A percentile compares a stretch with the other conserved stretches of the same genome.
Conservation (phyloP, 2,329 filamentous ascomycete species). For the Ascochyta lentis region DNA sequence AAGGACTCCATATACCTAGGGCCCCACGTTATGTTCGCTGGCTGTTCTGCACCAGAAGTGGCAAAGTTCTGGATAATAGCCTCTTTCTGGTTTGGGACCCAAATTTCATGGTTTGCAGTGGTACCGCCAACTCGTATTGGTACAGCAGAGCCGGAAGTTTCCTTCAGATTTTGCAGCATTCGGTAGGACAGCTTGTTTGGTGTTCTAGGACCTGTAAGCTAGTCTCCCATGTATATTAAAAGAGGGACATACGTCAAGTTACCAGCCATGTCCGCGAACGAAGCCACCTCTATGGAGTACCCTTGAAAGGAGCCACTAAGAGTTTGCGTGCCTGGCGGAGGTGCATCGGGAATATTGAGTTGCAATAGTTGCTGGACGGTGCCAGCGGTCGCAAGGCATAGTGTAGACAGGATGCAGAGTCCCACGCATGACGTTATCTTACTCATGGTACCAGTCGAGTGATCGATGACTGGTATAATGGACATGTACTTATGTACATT, state of each 20-base stretch:
- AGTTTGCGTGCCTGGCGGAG: constrained; percentile 17
- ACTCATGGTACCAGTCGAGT: neutral
- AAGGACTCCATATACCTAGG: constrained; percentile 28
- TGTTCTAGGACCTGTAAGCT: constrained; percentile 1
- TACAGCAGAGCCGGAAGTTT: constrained; percentile 19
- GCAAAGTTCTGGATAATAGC: constrained; percentile 28
- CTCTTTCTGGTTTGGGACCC: constrained; percentile 18
- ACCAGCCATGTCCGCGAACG: constrained; percentile 23
- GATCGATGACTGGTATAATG: neutral
- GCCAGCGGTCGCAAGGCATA: neutral
- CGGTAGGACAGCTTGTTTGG: constrained; percentile 26
- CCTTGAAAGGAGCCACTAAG: constrained; percentile 21
- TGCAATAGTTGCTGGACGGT: constrained; percentile 1
- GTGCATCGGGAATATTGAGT: constrained; percentile 12
- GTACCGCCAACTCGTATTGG: constrained; percentile 26
- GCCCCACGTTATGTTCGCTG: constrained; percentile 22
- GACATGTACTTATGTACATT: neutral
- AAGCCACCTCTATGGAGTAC: constrained; percentile 26
- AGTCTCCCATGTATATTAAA: neutral
- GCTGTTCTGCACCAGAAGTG: constrained; percentile 26
- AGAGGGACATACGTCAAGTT: constrained; percentile 12
- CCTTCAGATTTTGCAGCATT: constrained; percentile 28
- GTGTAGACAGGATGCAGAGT: neutral
- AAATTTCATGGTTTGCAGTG: constrained; percentile 25
- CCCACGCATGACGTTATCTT: neutral